Evolutionary conservation across 1,139 yeast species (phyloP).

Genomic region (Lodderomyces theae): DNA sequence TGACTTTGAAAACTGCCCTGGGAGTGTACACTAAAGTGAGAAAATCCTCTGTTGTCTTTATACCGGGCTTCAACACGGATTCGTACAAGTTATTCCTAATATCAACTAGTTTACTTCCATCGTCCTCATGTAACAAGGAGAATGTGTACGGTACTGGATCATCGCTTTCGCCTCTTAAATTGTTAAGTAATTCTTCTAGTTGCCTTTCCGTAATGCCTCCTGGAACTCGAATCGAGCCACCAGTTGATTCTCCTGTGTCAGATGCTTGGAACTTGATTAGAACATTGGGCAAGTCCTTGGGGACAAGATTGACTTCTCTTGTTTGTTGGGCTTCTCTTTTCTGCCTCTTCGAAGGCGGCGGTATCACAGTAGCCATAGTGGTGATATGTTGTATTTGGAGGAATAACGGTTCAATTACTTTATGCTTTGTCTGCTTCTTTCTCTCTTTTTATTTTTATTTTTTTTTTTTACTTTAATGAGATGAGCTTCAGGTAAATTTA

Average conservation of each 20-base stretch:
- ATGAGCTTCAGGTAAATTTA: neutral
- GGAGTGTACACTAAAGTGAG: constrained; percentile 91
- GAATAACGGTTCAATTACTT: no score
- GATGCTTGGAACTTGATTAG: constrained; percentile 87
- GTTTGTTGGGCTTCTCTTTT: constrained; percentile 80
- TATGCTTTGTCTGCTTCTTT: no score
- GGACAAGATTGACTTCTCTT: constrained; percentile 70
- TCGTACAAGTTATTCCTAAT: constrained; percentile 73
- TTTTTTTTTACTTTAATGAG: neutral
- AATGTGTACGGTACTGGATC: constrained; percentile 92
- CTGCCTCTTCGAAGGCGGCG: constrained; percentile 92
- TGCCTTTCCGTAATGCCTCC: constrained; percentile 85
- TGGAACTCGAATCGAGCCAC: constrained; percentile 88
- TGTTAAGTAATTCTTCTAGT: constrained; percentile 81
- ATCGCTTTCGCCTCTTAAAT: constrained; percentile 60
- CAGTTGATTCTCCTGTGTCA: constrained; percentile 87
- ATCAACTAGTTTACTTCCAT: constrained; percentile 52
- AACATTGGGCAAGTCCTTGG: constrained; percentile 82
- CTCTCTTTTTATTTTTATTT: no score
- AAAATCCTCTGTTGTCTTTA: constrained; percentile 89
- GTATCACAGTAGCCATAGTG: constrained; percentile 85
- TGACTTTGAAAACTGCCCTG: constrained; percentile 89
- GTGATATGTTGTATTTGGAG: neutral
- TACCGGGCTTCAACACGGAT: constrained; percentile 81
- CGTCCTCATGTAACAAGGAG: constrained; percentile 53